Conservation (phyloP, 1,284 basidiomycete species). For the Pterulicium gracile region DNA sequence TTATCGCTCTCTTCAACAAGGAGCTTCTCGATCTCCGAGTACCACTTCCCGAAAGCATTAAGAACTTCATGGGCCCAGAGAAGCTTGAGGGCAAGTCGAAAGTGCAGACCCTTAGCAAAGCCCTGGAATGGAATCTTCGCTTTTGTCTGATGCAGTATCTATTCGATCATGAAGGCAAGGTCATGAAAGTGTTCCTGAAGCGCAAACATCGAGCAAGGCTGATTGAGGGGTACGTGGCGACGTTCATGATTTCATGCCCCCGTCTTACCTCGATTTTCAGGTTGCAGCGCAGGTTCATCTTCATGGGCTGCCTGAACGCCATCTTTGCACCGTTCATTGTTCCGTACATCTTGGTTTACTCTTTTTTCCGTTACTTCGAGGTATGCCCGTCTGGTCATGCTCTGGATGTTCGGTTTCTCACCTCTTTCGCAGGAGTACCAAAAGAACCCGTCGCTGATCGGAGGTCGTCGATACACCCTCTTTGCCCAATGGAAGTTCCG, state of each 20-base stretch:
- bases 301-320: constrained; percentile 93
- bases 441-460: constrained; percentile 93
- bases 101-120: constrained; percentile 73
- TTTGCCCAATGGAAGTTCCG: constrained; percentile 98
- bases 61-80: constrained; percentile 39
- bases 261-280: constrained; percentile 27
- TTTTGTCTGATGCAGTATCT: constrained; percentile 93
- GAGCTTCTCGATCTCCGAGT: constrained; percentile 84
- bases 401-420: constrained; percentile 4
- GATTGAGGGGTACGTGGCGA: constrained; percentile 65
- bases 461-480: constrained; percentile 85
- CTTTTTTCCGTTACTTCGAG: constrained; percentile 99
- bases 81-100: constrained; percentile 36
- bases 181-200: constrained; percentile 85
- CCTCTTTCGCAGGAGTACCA: constrained; percentile 74
- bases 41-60: constrained; percentile 55
- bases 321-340: constrained; percentile 97
- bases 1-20: constrained; percentile 97
- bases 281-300: constrained; percentile 77
- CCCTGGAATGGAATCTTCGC: constrained; percentile 92
- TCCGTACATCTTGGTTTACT: constrained; percentile 93
- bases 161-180: constrained; percentile 81
- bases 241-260: background rate
- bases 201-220: constrained; percentile 69
- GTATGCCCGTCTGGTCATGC: constrained; percentile 30